Base-by-base conservation (phyloP, 345 rosid genomes). In the Angophora floribunda region DNA sequence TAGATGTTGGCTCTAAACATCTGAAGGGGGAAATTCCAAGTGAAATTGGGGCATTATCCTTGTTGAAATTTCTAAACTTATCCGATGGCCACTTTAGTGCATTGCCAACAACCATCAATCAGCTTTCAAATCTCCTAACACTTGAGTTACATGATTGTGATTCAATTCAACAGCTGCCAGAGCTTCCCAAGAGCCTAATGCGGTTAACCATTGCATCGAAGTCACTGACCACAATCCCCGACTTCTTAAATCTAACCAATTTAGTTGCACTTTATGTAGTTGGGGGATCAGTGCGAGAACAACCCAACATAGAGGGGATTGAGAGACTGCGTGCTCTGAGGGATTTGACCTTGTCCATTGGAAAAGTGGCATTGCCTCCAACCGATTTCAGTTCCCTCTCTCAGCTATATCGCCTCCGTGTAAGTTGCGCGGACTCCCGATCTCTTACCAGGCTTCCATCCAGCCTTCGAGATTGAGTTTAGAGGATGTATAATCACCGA, bases 291-390 rank as follows among this genome's bases (percentile, higher is more conserved):
- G 8, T 53, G 3, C 24, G 2, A 19, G 65, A 24, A 59, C 30
- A 57, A 57, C 2, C 65, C 14, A 24, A 26, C 61, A 59, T 1
- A 59, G 30, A 26, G 7, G 65, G 65, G 65, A 4, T 26, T 1
- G 14, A 11, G 30, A 24, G 65, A 59, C 26, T 59, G 9, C 6
- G 6, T 24, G 0, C 13, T 9, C 3, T 57, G 0, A 0, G 5
- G 5, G 0, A 0, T 1, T 1, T 51, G 13, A 1, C 0, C 12
- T 12, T 2, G 0, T 0, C 0, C 1, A 0, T 32, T 17, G 45
- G 2, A 4, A 9, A 8, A 7, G 8, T 15, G 41, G 21, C 44
- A 11, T 15, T 1, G 12, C 79, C 79, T 15, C 22, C 45, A 16
- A 32, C 5, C 4, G 45, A 85, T 8, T 85, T 85, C 1, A 53